Base-by-base conservation (phyloP, 2,329 filamentous ascomycete genomes). In the Byssochlamys sp. region DNA sequence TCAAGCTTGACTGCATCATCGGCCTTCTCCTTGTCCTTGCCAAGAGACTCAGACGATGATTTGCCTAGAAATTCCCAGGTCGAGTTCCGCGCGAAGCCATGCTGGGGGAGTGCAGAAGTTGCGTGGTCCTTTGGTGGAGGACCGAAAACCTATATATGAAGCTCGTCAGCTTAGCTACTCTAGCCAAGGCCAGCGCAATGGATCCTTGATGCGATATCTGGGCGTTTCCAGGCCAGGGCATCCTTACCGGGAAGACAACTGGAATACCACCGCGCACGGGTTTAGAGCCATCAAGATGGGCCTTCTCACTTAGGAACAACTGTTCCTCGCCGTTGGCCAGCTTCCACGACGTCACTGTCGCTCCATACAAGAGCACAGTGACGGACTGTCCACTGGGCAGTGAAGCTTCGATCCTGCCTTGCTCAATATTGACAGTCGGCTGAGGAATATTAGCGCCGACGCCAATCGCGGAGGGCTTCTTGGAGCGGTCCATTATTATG, bases 341-440 rank as follows among this genome's bases (percentile, higher is more conserved):
- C 80, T 94, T 95, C 94, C 94, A 99, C 74, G 88, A 94, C 59
- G 89, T 85, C 53, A 99, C 88, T 0, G 91, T 97, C 10, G 94
- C 94, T 58, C 94, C 94, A 68, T 89, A 89, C n/a, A 97, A 84
- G 60, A 96, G 80, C 39, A 99, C 81, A 63, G 90, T 86, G 64
- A 96, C 84, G 57, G 84, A 89, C 77, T 97, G 91, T 64, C 92
- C 91, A 0, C 90, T 88, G 45, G 91, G 89, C 50, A 97, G 83
- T 29, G 81, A 82, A 33, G 92, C 92, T n/a, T 83, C 82, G 55
- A 97, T 86, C 59, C 84, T 85, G 69, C 84, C 84, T 66, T 89
- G 82, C 28, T 85, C 83, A 68, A 91, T 85, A 71, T 84, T 84
- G 68, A 96, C 88, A 62, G 86, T 84, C 33, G 92, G 89, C 53